phyloP scores from a whole-genome alignment of 768 basidiomycete genomes.

The Mycena galericulata region DNA sequence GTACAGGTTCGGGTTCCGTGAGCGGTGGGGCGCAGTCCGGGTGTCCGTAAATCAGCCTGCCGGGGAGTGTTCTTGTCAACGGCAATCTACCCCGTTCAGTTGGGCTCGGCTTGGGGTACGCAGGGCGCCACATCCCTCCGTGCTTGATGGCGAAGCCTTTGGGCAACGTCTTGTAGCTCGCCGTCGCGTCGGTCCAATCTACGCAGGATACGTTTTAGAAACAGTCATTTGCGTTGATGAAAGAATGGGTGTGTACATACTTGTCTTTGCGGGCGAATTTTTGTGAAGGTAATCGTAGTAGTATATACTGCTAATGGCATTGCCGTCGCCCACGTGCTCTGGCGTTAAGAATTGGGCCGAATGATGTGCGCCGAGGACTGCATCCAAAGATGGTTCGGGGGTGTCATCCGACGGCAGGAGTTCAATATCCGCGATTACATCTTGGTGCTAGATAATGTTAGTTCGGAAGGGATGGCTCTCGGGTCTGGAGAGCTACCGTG shows the following conservation, averaged over 20 bases:
- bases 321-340: background rate
- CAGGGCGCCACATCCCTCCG: background rate
- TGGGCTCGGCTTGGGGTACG: slow-evolving; percentile 19
- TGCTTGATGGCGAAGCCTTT: slow-evolving; percentile 1
- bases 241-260: background rate
- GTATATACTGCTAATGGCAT: background rate
- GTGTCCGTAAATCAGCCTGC: slow-evolving; percentile 8
- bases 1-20: background rate
- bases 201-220: too few species aligned
- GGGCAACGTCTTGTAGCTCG: background rate
- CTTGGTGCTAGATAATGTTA: slow-evolving; percentile 5
- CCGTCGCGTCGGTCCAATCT: slow-evolving; percentile 6
- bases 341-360: background rate
- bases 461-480: background rate
- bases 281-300: slow-evolving; percentile 9
- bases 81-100: background rate
- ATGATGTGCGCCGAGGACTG: slow-evolving; percentile 22
- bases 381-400: background rate
- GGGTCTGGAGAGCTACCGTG: background rate
- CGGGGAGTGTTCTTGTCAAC: background rate
- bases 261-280: slow-evolving; percentile 9
- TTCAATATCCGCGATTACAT: slow-evolving; percentile 17
- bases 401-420: background rate
- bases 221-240: background rate
- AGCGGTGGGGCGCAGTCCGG: background rate